These are phyloP conservation scores for Aureococcus anophagefferens DNA, from an alignment of 108 stramenopile species.

Conservation along the genomic window DNA sequence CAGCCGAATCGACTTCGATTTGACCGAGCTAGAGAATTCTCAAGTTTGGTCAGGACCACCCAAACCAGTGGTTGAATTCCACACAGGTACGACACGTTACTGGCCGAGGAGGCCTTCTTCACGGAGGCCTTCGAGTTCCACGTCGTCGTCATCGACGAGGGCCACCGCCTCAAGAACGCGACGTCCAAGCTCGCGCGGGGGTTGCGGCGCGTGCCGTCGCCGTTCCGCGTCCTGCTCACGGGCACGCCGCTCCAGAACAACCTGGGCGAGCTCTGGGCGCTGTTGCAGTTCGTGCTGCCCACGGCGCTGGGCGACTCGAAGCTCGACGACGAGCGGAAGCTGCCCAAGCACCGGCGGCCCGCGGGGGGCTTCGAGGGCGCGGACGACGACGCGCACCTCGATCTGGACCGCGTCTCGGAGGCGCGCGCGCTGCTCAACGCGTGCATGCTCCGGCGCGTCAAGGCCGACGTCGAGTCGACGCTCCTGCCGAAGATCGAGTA, in stretches of 20 bases:
- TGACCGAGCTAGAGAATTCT: too few species aligned
- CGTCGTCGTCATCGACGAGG: conserved; percentile 85
- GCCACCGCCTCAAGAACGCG: conserved; percentile 75
- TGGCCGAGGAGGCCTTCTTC: conserved; percentile 32
- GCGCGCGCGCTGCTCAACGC: conserved; percentile 50
- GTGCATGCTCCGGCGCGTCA: conserved; percentile 61
- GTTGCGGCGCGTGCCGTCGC: conserved; percentile 17
- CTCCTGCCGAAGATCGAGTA: conserved; percentile 64
- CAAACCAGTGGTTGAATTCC: too few species aligned
- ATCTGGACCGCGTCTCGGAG: too few species aligned
- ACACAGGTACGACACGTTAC: conserved; percentile 46
- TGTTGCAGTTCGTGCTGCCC: conserved; percentile 48
- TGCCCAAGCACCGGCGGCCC: too few species aligned
- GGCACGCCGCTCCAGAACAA: conserved; percentile 48
- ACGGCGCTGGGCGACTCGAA: too few species aligned
- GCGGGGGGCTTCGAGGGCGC: too few species aligned
- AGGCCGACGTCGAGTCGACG: conserved; percentile 54
- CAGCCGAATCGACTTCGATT: too few species aligned
- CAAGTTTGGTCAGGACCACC: too few species aligned
- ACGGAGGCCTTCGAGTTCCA: conserved; percentile 56
- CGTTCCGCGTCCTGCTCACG: conserved; percentile 34
- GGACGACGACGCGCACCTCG: too few species aligned
- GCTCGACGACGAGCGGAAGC: too few species aligned
- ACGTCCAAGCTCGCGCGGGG: conserved; percentile 16
- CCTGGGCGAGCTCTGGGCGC: conserved; percentile 53